These are phyloP conservation scores for Geotrichum restrictum DNA, from an alignment of 1,139 yeast species.

Conservation along the genomic window DNA sequence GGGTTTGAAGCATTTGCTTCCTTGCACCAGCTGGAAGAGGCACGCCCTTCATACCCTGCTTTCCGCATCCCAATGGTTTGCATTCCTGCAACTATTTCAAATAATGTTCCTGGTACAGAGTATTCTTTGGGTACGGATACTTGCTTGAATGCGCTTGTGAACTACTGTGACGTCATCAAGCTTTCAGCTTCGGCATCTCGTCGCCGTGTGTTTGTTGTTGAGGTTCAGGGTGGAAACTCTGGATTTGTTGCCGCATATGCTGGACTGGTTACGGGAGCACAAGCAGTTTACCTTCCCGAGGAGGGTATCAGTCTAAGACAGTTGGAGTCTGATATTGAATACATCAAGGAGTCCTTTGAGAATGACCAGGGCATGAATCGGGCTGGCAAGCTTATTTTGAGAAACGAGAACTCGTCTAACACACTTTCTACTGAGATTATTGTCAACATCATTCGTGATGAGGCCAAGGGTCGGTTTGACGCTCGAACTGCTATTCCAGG, in stretches of 20 bases:
- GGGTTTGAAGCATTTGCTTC: conserved; percentile 93
- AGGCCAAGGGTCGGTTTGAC: conserved; percentile 72
- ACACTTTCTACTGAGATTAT: conserved; percentile 78
- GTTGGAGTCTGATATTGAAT: conserved; percentile 71
- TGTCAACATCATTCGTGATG: conserved; percentile 77
- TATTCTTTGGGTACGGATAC: conserved; percentile 93
- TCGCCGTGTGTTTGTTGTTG: conserved; percentile 92
- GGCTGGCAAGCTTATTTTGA: conserved; percentile 79
- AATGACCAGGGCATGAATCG: conserved; percentile 76
- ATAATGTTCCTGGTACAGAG: conserved; percentile 96
- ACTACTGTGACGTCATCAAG: conserved; percentile 91
- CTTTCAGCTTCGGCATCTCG: conserved; percentile 94
- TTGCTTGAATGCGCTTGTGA: conserved; percentile 82
- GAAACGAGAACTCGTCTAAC: conserved; percentile 80
- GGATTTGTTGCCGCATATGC: conserved; percentile 89
- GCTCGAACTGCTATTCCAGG: conserved; percentile 97
- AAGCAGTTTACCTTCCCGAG: conserved; percentile 91
- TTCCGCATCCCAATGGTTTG: conserved; percentile 92
- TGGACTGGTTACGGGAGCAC: conserved; percentile 88
- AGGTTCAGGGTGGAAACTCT: conserved; percentile 94
- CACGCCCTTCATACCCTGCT: conserved; percentile 73
- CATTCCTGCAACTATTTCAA: conserved; percentile 93
- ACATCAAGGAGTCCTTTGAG: conserved; percentile 63
- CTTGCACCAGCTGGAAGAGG: conserved; percentile 69
- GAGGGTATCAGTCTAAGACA: conserved; percentile 69